Evolutionary conservation across 2,329 filamentous ascomycete species (phyloP).

Genomic region (Magnaporthiopsis rhizophila): DNA sequence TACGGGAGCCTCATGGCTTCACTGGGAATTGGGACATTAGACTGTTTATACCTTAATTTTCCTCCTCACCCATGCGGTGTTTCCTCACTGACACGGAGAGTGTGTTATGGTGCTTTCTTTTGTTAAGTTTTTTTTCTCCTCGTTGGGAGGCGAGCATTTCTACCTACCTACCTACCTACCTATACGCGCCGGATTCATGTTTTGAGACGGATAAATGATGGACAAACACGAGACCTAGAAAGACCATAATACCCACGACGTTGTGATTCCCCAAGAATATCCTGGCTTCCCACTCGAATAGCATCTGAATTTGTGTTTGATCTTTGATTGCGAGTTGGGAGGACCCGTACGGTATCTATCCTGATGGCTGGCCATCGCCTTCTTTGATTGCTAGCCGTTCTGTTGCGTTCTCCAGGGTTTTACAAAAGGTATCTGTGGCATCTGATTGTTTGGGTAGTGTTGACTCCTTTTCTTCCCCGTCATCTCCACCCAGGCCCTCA

Average conservation of each 20-base stretch:
- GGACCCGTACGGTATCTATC: not conserved
- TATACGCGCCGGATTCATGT: not conserved
- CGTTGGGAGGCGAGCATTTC: not conserved
- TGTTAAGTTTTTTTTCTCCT: not conserved
- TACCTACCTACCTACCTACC: not conserved
- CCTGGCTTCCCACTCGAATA: not conserved
- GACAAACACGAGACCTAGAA: not conserved
- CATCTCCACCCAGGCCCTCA: conserved; percentile 12
- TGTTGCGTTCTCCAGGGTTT: not conserved
- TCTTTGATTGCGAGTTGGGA: not conserved
- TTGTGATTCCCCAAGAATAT: not conserved
- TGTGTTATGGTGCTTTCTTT: not conserved
- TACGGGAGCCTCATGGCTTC: not conserved
- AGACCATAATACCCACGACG: not conserved
- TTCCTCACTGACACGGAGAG: not conserved
- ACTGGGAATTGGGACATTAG: not conserved
- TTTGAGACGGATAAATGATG: not conserved
- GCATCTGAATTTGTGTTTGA: not conserved
- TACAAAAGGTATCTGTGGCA: not conserved
- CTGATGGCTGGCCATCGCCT: not conserved
- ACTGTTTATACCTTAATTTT: not conserved
- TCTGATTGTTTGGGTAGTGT: not conserved
- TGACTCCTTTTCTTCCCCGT: conserved; percentile 18
- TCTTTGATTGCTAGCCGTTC: not conserved
- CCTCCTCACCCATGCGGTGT: not conserved